phyloP scores from a whole-genome alignment of 345 rosid genomes.

The Murraya koenigii region DNA sequence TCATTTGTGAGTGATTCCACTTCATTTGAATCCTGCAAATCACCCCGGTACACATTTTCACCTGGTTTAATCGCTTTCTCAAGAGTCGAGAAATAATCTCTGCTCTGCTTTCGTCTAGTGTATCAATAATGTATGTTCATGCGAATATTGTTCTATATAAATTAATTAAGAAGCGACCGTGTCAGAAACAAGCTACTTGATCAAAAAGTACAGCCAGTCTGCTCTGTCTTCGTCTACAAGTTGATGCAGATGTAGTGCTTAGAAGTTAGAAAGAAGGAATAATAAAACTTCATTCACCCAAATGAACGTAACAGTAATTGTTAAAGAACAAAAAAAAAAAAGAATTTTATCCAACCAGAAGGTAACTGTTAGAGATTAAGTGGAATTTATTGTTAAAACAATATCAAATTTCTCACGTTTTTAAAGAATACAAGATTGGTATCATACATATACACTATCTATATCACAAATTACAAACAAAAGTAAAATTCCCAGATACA shows the following conservation, averaged over 20 bases:
- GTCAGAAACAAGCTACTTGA: not conserved
- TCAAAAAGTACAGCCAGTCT: not conserved
- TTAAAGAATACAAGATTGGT: constrained; percentile 36
- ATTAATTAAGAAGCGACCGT: not conserved
- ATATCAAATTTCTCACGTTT: constrained; percentile 19
- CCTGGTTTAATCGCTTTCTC: not conserved
- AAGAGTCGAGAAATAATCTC: too few relatives aligned
- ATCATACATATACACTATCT: constrained; percentile 32
- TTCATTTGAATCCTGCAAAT: constrained; percentile 76
- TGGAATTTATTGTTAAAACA: constrained; percentile 23
- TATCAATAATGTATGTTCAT: not conserved
- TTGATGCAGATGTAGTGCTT: not conserved
- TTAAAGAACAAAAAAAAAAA: not conserved
- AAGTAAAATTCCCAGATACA: constrained; percentile 21
- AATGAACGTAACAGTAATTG: too few relatives aligned
- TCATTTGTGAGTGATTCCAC: constrained; percentile 95
- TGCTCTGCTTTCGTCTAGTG: too few relatives aligned
- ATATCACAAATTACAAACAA: constrained; percentile 24
- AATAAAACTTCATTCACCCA: too few relatives aligned
- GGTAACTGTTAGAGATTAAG: not conserved
- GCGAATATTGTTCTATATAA: not conserved
- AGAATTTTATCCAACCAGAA: not conserved
- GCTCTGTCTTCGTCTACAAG: not conserved
- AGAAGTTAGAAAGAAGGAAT: too few relatives aligned
- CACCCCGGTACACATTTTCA: constrained; percentile 80